Conservation (phyloP, 495 filamentous ascomycete species). For the Paragyromitra xinjiangensis region DNA sequence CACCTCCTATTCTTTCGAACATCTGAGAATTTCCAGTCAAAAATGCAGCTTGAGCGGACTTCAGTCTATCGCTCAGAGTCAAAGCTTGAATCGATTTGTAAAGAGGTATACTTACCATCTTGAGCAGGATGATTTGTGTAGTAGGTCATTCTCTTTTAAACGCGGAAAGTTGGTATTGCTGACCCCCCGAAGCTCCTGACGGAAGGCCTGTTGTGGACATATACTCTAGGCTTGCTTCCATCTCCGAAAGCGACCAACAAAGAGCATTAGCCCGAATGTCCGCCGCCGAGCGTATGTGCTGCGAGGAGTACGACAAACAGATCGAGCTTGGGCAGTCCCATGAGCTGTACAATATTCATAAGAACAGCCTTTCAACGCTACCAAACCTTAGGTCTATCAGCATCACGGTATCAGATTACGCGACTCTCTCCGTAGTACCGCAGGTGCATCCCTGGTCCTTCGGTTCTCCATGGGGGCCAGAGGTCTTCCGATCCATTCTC, state of each 20-base stretch:
- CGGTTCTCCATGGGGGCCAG: too few species aligned
- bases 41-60: background rate
- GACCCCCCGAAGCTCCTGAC: background rate
- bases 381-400: background rate
- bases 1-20: background rate
- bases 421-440: background rate
- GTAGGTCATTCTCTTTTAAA: too few species aligned
- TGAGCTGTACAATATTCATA: too few species aligned
- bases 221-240: background rate
- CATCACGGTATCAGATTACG: background rate
- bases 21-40: background rate
- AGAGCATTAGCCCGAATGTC: background rate
- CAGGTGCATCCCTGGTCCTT: too few species aligned
- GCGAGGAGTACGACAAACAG: too few species aligned
- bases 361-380: background rate
- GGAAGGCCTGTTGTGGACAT: background rate
- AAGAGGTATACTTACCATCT: background rate
- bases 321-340: too few species aligned
- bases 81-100: background rate
- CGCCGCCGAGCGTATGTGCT: background rate
- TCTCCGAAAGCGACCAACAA: background rate
- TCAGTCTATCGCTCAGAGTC: background rate
- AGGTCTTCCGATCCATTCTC: background rate
- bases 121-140: background rate
- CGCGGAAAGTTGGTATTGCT: too few species aligned